phyloP scores from a whole-genome alignment of 345 rosid species.

The Gossypium stocksii region DNA sequence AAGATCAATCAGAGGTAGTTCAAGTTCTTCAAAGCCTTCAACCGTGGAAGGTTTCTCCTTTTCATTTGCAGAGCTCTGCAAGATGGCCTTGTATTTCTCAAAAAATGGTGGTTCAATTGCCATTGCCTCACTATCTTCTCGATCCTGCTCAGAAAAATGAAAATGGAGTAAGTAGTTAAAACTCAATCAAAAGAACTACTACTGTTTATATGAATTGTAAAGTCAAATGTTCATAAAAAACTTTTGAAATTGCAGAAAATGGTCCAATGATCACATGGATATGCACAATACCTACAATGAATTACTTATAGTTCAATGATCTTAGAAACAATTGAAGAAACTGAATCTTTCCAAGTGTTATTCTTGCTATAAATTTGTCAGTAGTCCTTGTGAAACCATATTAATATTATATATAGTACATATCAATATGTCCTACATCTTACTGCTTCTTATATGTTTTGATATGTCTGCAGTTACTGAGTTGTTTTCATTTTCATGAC shows the following conservation, averaged over 20 bases:
- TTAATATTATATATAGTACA: background rate
- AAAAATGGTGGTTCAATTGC: slow-evolving; percentile 14
- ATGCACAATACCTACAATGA: background rate
- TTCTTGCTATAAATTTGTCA: background rate
- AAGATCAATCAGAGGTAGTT: slow-evolving; percentile 58
- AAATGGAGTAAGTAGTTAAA: slow-evolving; percentile 3
- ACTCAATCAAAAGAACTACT: background rate
- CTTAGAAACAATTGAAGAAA: background rate
- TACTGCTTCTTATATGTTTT: slow-evolving; percentile 2
- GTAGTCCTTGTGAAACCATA: background rate
- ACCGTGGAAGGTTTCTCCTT: background rate
- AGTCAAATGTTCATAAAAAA: background rate
- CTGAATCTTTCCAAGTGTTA: background rate
- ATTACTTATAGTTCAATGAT: background rate
- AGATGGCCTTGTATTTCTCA: slow-evolving; percentile 4
- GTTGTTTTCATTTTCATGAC: slow-evolving; percentile 10
- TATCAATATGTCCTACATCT: background rate
- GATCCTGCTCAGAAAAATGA: background rate
- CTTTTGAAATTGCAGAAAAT: background rate
- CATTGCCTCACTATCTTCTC: background rate
- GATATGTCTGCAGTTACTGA: slow-evolving; percentile 12
- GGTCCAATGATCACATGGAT: background rate
- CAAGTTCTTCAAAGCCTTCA: slow-evolving; percentile 16
- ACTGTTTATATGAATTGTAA: background rate
- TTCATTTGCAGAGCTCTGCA: slow-evolving; percentile 4